Percentiles rank a stretch among this genome's conserved stretches.
Conservation (phyloP, 352 stramenopile genomes). For the Phytophthora fragariae region DNA sequence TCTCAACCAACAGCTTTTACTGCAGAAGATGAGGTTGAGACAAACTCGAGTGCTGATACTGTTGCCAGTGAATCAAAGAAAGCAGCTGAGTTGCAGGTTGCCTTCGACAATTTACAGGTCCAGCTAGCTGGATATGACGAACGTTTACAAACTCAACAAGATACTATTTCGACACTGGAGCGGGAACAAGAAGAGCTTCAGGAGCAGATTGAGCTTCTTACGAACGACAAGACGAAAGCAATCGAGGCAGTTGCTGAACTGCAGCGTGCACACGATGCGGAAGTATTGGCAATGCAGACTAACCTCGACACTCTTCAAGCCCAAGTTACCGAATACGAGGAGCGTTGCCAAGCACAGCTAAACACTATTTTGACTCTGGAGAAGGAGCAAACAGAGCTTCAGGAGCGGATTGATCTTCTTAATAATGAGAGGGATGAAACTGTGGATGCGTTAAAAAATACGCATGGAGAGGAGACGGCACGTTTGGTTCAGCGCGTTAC, state of each 20-base stretch:
- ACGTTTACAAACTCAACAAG: slow-evolving; percentile 23
- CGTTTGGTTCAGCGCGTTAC: slow-evolving; percentile 18
- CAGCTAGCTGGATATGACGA: slow-evolving; percentile 20
- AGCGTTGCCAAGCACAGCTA: slow-evolving; percentile 19
- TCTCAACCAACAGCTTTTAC: slow-evolving; percentile 14
- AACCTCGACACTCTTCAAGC: slow-evolving; percentile 18
- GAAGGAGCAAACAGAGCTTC: slow-evolving; percentile 14
- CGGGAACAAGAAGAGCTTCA: slow-evolving; percentile 21
- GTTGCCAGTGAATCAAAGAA: slow-evolving; percentile 10
- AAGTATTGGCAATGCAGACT: neutral
- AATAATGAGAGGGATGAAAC: slow-evolving; percentile 19
- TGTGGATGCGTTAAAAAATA: slow-evolving; percentile 11
- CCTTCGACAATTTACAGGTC: slow-evolving; percentile 16
- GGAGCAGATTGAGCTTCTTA: slow-evolving; percentile 16
- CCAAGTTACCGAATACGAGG: slow-evolving; percentile 21
- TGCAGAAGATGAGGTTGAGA: slow-evolving; percentile 28
- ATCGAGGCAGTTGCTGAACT: slow-evolving; percentile 10
- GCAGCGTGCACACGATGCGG: slow-evolving; percentile 14
- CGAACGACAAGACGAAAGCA: slow-evolving; percentile 17
- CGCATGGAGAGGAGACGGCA: slow-evolving; percentile 25
- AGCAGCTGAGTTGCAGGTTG: slow-evolving; percentile 11
- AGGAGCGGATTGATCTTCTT: slow-evolving; percentile 17
- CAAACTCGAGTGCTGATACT: neutral
- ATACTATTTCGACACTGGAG: slow-evolving; percentile 23
- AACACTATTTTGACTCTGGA: slow-evolving; percentile 23